Conservation (phyloP, 2,329 filamentous ascomycete genomes). For the Colletotrichum filicis region DNA sequence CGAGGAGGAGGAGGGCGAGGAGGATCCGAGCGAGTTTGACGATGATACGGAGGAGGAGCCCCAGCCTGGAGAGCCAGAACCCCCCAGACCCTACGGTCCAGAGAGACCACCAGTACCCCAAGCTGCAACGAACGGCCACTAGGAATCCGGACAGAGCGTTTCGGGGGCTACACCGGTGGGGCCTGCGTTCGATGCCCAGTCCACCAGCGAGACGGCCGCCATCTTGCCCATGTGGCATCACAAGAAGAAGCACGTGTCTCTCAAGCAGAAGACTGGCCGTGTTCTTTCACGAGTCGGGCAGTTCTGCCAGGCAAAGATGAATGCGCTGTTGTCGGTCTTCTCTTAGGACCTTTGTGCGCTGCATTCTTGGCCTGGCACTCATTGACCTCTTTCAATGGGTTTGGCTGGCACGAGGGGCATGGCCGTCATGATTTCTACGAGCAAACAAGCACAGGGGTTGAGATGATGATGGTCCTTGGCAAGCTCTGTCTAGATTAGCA, state of each 20-base stretch:
- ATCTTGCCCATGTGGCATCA: background rate
- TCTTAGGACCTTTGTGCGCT: background rate
- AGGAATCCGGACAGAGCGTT: conserved; percentile 40
- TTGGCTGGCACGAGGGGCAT: background rate
- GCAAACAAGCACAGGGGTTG: background rate
- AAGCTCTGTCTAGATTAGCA: conserved; percentile 4
- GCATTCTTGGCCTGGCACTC: background rate
- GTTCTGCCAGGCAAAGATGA: conserved; percentile 20
- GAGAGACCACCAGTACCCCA: conserved; percentile 56
- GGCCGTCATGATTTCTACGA: background rate
- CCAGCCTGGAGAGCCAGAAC: conserved; percentile 47
- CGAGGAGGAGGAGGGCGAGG: conserved; percentile 70
- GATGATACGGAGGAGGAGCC: conserved; percentile 66
- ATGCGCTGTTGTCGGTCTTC: conserved; percentile 8
- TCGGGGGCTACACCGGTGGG: conserved; percentile 5
- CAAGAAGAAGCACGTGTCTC: background rate
- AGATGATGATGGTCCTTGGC: background rate
- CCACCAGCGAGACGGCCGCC: conserved; percentile 1
- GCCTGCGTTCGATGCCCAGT: background rate
- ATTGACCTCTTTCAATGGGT: background rate
- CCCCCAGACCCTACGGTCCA: conserved; percentile 57
- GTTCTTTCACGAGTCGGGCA: conserved; percentile 17
- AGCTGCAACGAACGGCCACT: conserved; percentile 56
- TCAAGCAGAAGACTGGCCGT: background rate
- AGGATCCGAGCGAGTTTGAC: conserved; percentile 73